Conservation (phyloP, 306 rosid species). For the Glycine latifolia region DNA sequence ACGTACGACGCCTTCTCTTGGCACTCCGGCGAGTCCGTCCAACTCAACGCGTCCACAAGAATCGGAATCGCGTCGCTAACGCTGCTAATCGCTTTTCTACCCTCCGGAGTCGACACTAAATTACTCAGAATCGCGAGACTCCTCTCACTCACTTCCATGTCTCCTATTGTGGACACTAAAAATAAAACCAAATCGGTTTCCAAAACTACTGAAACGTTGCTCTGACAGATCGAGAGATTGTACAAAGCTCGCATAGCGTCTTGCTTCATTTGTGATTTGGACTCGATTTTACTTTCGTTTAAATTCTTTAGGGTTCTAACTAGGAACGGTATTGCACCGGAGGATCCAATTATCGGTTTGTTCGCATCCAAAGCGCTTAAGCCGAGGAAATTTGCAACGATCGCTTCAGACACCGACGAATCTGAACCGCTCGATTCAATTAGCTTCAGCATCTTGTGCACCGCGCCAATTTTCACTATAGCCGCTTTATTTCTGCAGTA, state of each 20-base stretch:
- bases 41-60: slow-evolving; percentile 77
- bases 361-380: slow-evolving; percentile 92
- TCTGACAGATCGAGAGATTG: slow-evolving; percentile 77
- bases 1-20: slow-evolving; percentile 93
- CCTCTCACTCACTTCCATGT: slow-evolving; percentile 90
- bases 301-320: slow-evolving; percentile 63
- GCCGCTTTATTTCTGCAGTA: slow-evolving; percentile 82
- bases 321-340: slow-evolving; percentile 89
- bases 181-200: slow-evolving; percentile 74
- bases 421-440: slow-evolving; percentile 61
- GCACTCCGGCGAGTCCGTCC: slow-evolving; percentile 91
- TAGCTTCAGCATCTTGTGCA: slow-evolving; percentile 89
- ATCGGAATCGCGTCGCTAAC: slow-evolving; percentile 60
- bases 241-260: slow-evolving; percentile 92
- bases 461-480: slow-evolving; percentile 86
- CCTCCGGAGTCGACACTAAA: slow-evolving; percentile 76
- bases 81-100: slow-evolving; percentile 71
- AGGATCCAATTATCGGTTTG: slow-evolving; percentile 89
- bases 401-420: slow-evolving; percentile 78
- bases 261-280: slow-evolving; percentile 73
- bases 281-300: slow-evolving; percentile 9
- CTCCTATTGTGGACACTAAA: slow-evolving; percentile 66
- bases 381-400: slow-evolving; percentile 90
- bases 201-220: slow-evolving; percentile 66
- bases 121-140: slow-evolving; percentile 76